phyloP scores from a whole-genome alignment of 805 yeast genomes.

The Torulaspora quercuum region DNA sequence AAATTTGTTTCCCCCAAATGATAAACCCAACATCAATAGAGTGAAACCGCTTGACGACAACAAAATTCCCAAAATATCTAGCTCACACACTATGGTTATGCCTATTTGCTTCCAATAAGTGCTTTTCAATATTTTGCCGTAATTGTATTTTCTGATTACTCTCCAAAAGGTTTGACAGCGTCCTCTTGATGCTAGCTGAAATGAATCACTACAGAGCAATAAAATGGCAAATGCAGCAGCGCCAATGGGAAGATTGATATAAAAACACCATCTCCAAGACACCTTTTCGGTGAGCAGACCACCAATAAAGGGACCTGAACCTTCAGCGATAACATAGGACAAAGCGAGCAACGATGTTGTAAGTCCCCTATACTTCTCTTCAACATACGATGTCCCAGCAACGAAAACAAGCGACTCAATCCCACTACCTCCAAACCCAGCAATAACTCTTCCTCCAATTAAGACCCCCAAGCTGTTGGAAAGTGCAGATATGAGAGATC shows the following conservation, averaged over 20 bases:
- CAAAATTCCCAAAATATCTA: constrained; percentile 25
- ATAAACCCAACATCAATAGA: constrained; percentile 23
- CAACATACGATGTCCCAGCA: constrained; percentile 42
- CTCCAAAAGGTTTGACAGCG: not conserved
- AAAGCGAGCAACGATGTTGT: constrained; percentile 23
- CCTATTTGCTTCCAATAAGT: not conserved
- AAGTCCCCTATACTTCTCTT: constrained; percentile 23
- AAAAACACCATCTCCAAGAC: constrained; percentile 77
- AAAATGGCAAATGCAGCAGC: constrained; percentile 38
- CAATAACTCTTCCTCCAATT: constrained; percentile 66
- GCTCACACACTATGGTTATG: constrained; percentile 10
- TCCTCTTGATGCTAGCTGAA: not conserved
- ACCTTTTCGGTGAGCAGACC: constrained; percentile 58
- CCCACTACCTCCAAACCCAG: constrained; percentile 72
- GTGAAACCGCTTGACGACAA: constrained; percentile 21
- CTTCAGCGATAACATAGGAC: constrained; percentile 47
- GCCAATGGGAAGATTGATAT: constrained; percentile 63
- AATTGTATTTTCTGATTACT: not conserved
- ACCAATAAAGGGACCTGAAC: constrained; percentile 61
- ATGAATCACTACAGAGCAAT: constrained; percentile 1
- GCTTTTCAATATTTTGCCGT: not conserved
- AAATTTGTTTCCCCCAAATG: constrained; percentile 52
- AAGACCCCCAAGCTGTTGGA: constrained; percentile 54
- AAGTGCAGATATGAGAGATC: constrained; percentile 57
- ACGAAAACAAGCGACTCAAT: constrained; percentile 55